Evolutionary conservation across 2,329 filamentous ascomycete species (phyloP), one percentile per base, ranked within the genome.

Genomic region (Laburnicola sp.): DNA sequence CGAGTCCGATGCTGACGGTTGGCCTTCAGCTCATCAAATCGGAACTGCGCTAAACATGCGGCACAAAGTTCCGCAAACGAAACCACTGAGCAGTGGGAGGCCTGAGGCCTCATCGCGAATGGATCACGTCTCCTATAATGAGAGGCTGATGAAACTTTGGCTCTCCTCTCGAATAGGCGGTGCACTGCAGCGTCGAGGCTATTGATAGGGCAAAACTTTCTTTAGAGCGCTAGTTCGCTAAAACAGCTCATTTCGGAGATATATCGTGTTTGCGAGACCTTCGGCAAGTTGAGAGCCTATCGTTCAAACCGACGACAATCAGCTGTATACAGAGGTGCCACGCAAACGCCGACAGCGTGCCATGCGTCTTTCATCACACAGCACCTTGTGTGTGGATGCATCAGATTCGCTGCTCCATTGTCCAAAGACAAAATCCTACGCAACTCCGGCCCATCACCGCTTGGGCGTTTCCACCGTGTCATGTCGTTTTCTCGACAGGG

Each of bases 121-220:
- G 53, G 64, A 58, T 58, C 58, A 60, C 53, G 54, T 59, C 59
- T 60, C 55, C 54, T 44, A 30, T 50, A 48, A 48, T 16, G 30
- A 28, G 59, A 63, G 60, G 57, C 61, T 68, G 16, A 16, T 16
- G 66, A 69, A 67, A 70, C 66, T 51, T 44, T 48, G 51, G 54
- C 57, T 34, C 50, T 56, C 56, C 54, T 41, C 46, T 56, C 56
- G 53, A 53, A 46, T 53, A 43, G 25, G 51, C 43, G 53, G 59
- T 49, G 36, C 46, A 44, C 25, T 35, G 49, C 57, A 54, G 46
- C 53, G 49, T 48, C 37, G 38, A 50, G 48, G 41, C 44, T 49
- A 62, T 37, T 47, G 51, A 55, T 57, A 56, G 56, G 57, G 31
- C 11, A 44, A 25, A 25, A 34, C 23, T 39, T 21, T 48, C 41